Percentiles rank a stretch among this genome's conserved stretches.
These are phyloP conservation scores for Nephelium lappaceum DNA, from an alignment of 345 rosid genomes.

Conservation along the genomic window DNA sequence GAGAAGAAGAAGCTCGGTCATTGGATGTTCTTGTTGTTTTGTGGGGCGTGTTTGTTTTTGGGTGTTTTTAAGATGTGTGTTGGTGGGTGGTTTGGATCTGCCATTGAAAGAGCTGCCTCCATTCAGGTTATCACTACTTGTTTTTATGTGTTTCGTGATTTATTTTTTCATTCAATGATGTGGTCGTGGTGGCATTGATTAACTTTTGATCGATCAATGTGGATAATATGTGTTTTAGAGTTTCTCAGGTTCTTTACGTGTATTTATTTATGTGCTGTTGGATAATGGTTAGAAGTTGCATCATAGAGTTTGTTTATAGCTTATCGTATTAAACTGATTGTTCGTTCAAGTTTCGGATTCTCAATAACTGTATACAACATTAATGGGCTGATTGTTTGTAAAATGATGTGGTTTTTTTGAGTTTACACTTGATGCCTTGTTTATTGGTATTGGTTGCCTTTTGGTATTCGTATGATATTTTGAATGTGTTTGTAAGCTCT, in stretches of 20 bases:
- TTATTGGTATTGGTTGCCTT: neutral
- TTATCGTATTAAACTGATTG: neutral
- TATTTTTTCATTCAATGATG: neutral
- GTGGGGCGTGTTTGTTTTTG: conserved; percentile 81
- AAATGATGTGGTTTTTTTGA: neutral
- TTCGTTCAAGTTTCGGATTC: neutral
- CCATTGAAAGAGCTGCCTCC: conserved; percentile 60
- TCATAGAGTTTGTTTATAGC: neutral
- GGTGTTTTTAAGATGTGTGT: conserved; percentile 90
- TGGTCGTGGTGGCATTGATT: neutral
- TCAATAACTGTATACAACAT: neutral
- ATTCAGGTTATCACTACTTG: conserved; percentile 42
- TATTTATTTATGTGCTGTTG: neutral
- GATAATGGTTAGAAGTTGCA: neutral
- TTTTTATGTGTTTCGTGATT: neutral
- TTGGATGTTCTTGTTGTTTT: conserved; percentile 82
- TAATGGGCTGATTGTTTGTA: neutral
- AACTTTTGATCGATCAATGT: neutral
- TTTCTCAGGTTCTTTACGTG: neutral
- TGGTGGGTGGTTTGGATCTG: conserved; percentile 89
- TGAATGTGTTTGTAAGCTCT: neutral
- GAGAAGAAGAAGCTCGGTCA: conserved; percentile 82
- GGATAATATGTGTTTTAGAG: neutral
- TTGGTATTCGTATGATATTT: neutral
- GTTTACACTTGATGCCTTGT: neutral